phyloP scores from a whole-genome alignment of 306 rosid genomes.

The Malus domestica region DNA sequence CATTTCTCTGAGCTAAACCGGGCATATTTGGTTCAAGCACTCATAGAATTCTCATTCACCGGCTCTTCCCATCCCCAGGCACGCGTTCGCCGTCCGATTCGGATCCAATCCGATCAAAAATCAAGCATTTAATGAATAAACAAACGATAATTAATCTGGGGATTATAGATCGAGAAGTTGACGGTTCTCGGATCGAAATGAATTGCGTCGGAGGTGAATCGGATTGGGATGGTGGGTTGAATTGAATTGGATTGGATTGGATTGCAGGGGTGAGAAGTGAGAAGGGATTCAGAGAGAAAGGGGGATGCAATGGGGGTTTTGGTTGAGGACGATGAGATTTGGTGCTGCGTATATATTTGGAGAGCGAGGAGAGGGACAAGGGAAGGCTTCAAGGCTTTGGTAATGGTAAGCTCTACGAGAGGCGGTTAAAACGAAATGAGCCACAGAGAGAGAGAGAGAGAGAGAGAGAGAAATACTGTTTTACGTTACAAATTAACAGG shows the following conservation, averaged over 20 bases:
- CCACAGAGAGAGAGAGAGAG: neutral
- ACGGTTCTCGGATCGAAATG: conserved; percentile 1
- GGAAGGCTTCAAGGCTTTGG: conserved; percentile 1
- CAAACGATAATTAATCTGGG: conserved; percentile 11
- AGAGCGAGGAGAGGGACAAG: conserved; percentile 7
- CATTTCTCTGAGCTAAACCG: conserved; percentile 62
- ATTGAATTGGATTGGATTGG: conserved; percentile 16
- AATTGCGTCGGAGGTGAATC: conserved; percentile 20
- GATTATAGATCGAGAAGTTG: conserved; percentile 18
- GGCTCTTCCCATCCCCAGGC: conserved; percentile 33
- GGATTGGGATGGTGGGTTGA: conserved; percentile 18
- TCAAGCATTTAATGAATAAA: conserved; percentile 14
- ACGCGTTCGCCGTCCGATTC: conserved; percentile 7
- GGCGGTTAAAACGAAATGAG: conserved; percentile 22
- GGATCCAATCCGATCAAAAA: conserved; percentile 34
- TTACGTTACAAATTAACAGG: conserved; percentile 15
- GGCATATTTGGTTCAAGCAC: conserved; percentile 69
- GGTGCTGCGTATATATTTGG: conserved; percentile 42
- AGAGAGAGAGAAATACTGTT: conserved; percentile 13
- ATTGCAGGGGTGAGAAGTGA: conserved; percentile 20
- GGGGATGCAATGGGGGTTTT: conserved; percentile 44
- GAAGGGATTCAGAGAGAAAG: conserved; percentile 26
- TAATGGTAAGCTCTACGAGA: conserved; percentile 2
- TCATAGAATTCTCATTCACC: conserved; percentile 32
- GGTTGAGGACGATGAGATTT: conserved; percentile 63